These are phyloP conservation scores for Cucurbita ficifolia DNA, from an alignment of 306 rosid species.

Conservation along the genomic window DNA sequence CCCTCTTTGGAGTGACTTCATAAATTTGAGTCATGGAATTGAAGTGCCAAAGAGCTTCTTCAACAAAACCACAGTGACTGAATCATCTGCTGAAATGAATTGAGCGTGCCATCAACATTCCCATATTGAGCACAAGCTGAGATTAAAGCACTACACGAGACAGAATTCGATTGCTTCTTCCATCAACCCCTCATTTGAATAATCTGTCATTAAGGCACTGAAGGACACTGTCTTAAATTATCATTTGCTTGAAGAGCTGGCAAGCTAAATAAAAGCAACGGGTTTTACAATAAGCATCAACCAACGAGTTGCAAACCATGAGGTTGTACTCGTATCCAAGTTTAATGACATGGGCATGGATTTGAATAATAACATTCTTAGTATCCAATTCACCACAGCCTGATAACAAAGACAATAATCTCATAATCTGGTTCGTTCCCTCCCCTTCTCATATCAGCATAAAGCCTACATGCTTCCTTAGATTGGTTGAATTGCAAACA, in stretches of 20 bases:
- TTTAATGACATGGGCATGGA: conserved; percentile 48
- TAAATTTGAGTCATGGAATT: conserved; percentile 36
- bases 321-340: conserved; percentile 42
- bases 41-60: conserved; percentile 54
- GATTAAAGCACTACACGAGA: conserved; percentile 87
- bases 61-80: conserved; percentile 81
- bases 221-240: conserved; percentile 56
- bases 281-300: conserved; percentile 73
- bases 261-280: conserved; percentile 31
- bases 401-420: conserved; percentile 60
- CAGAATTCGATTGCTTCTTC: conserved; percentile 49
- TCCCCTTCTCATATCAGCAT: conserved; percentile 40
- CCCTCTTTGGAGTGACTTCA: conserved; percentile 49
- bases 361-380: conserved; percentile 36
- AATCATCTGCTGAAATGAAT: conserved; percentile 56
- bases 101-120: too few relatives aligned
- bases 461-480: conserved; percentile 47
- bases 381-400: conserved; percentile 42
- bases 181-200: conserved; percentile 47
- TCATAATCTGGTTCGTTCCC: conserved; percentile 49
- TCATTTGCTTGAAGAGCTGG: conserved; percentile 36
- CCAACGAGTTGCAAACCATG: conserved; percentile 70
- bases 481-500: conserved; percentile 34
- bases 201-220: conserved; percentile 67
- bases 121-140: conserved; percentile 58